phyloP scores from a whole-genome alignment of 768 basidiomycete species.

The Mrakia frigida region DNA sequence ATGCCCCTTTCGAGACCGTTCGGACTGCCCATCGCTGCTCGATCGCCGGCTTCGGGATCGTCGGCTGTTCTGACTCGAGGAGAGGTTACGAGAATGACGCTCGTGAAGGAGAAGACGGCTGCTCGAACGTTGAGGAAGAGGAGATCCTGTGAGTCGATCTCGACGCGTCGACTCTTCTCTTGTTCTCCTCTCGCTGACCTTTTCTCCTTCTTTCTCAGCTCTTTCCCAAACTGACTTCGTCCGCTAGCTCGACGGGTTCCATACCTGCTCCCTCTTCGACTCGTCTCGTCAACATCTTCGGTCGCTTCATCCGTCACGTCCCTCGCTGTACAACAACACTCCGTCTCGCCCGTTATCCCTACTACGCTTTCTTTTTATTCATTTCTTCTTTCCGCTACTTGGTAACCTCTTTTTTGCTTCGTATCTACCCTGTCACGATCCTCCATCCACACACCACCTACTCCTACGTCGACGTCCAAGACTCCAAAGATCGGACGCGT shows the following conservation, averaged over 20 bases:
- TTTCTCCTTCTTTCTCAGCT: background rate
- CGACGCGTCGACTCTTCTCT: background rate
- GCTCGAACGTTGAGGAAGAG: conserved; percentile 8
- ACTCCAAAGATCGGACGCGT: background rate
- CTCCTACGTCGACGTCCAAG: background rate
- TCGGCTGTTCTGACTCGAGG: conserved; percentile 10
- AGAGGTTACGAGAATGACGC: conserved; percentile 11
- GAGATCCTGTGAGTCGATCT: background rate
- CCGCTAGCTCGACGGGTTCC: background rate
- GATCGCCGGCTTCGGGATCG: background rate
- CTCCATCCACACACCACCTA: no score
- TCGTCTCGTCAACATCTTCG: background rate
- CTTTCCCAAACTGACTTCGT: background rate
- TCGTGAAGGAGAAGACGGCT: conserved; percentile 11
- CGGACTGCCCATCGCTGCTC: background rate
- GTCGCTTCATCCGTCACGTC: background rate
- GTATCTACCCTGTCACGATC: background rate
- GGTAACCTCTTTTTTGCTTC: background rate
- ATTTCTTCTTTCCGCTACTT: background rate
- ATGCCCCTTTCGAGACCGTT: background rate
- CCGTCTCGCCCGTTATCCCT: background rate
- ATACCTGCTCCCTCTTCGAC: background rate
- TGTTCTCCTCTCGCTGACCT: background rate
- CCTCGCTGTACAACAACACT: background rate
- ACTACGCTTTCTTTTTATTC: background rate